A percentile compares a stretch with the other conserved stretches of the same genome.
Conservation (phyloP, 2,329 filamentous ascomycete species). For the Incumbomyces delicatus region DNA sequence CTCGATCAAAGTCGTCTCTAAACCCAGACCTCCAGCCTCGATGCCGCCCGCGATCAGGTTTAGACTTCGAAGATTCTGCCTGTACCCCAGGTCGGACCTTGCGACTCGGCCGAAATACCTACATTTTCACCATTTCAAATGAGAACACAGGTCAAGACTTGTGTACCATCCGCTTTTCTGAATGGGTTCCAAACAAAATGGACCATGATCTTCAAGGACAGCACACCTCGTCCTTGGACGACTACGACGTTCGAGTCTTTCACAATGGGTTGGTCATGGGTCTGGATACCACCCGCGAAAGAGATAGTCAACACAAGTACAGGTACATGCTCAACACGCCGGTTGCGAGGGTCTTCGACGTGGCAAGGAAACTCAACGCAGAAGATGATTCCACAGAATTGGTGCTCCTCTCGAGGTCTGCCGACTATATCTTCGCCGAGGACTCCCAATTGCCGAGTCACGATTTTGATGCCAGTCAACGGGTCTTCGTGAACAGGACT, state of each 20-base stretch:
- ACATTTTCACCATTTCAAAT: conserved; percentile 76
- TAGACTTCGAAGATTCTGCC: conserved; percentile 53
- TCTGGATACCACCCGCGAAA: conserved; percentile 55
- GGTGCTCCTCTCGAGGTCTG: conserved; percentile 76
- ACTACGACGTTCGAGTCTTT: conserved; percentile 77
- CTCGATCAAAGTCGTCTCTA: conserved; percentile 12
- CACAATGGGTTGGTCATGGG: conserved; percentile 78
- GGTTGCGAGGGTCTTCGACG: conserved; percentile 80
- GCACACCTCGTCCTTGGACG: conserved; percentile 70
- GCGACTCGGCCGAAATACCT: conserved; percentile 77
- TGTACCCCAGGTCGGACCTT: conserved; percentile 73
- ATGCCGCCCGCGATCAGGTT: conserved; percentile 60
- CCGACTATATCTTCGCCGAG: conserved; percentile 43
- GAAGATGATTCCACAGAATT: conserved; percentile 58
- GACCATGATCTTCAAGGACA: conserved; percentile 80
- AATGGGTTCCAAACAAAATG: conserved; percentile 88
- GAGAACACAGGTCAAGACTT: conserved; percentile 63
- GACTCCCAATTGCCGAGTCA: conserved; percentile 15
- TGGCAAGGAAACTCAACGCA: conserved; percentile 62
- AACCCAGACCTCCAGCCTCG: conserved; percentile 50
- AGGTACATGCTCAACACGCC: conserved; percentile 62
- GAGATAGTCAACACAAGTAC: conserved; percentile 39
- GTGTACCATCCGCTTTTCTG: conserved; percentile 82
- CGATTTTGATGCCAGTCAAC: conserved; percentile 45
- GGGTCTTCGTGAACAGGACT: conserved; percentile 80